Evolutionary conservation across 768 basidiomycete species (phyloP).

Genomic region (Tulasnella sp.): DNA sequence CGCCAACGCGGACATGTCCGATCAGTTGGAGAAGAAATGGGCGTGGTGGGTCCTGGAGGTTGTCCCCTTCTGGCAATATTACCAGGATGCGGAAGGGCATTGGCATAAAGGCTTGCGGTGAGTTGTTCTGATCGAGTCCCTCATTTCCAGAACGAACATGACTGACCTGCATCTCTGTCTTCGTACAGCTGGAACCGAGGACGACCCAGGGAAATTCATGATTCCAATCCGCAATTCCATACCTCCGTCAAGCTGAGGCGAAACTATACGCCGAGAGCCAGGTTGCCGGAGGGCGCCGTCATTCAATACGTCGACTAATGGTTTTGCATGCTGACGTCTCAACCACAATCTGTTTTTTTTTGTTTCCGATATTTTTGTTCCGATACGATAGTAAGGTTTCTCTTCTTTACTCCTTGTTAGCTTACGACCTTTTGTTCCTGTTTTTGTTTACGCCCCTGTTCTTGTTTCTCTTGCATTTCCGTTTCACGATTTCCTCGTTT

Average conservation of each 20-base stretch:
- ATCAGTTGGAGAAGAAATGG: conserved; percentile 1
- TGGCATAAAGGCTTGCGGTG: conserved; percentile 22
- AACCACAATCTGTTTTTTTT: background rate
- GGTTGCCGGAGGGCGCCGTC: background rate
- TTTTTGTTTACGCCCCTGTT: background rate
- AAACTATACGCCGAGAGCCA: conserved; percentile 21
- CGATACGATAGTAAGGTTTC: background rate
- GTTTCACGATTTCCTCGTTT: background rate
- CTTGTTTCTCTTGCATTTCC: background rate
- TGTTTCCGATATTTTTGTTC: background rate
- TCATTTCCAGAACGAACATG: background rate
- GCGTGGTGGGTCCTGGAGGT: conserved; percentile 25
- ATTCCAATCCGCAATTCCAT: conserved; percentile 13
- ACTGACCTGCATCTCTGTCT: background rate
- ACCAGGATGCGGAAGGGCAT: conserved; percentile 16
- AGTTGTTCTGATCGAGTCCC: background rate
- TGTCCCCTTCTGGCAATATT: conserved; percentile 11
- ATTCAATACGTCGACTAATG: conserved; percentile 7
- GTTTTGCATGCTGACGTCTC: background rate
- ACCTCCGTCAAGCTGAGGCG: conserved; percentile 19
- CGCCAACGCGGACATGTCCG: background rate
- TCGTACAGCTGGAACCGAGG: conserved; percentile 9
- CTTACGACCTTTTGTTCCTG: background rate
- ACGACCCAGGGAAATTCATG: conserved; percentile 5
- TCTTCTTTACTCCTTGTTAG: background rate